Base-by-base conservation (phyloP, 2,329 filamentous ascomycete species). In the Aspergillus ustus region DNA sequence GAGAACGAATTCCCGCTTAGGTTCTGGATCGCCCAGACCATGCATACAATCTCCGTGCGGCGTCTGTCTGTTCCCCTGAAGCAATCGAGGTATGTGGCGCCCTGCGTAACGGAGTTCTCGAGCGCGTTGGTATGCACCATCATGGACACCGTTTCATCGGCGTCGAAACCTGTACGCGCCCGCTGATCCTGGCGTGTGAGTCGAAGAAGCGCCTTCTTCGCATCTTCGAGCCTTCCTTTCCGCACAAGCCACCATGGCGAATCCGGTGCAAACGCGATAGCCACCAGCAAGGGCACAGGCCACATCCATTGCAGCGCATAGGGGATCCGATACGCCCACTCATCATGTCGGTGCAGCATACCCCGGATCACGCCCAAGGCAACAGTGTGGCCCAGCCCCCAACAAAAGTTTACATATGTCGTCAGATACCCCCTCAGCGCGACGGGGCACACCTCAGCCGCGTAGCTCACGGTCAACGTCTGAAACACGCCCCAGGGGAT, bases 101-200 rank as follows among this genome's bases (percentile, higher is more conserved):
- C 92, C 8, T 81, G 79, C 4, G 91, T 93, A 57, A 92, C 90
- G 75, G 87, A 82, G 71, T 91, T 84, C 74, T 96, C 93, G 11
- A 96, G 81, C 0, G 90, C 89, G 0, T 90, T 93, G 0, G 92
- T 96, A 73, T 95, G 91, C 1, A 92, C 87, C 90, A 97, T 96
- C 91, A 96, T 95, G 69, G 91, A 89, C 53, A 96, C 83, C 0
- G 91, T 95, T 78, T 95, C 91, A 63, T 96, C 90, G 9, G 90
- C 86, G 70, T 96, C 86, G 69, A 95, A 93, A 62, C 89, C 85
- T 0, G 87, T 89, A 15, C 34, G 34, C 34, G 13, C 9, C 34
- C 34, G 34, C 57, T 40, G 34, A 15, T 15, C 34, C 15, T 40
- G 34, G 11, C 34, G 34, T 40, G 34, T 40, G 15, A 40, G 34